Base-by-base conservation (phyloP, 495 filamentous ascomycete genomes). In the Aspergillus funiculosus region DNA sequence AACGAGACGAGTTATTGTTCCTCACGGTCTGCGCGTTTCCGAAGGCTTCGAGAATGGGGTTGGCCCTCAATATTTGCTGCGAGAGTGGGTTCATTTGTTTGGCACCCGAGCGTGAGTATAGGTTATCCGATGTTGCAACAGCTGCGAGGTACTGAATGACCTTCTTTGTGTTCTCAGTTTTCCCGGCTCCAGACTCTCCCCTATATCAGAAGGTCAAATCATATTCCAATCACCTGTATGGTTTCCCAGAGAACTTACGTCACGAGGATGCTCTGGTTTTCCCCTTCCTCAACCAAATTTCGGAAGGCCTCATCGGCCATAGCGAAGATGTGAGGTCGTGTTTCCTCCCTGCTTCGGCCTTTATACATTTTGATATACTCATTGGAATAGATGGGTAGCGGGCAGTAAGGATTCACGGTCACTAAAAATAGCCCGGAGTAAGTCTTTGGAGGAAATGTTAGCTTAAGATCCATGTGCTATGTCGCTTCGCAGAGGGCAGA, bases 101-200 rank as follows among this genome's bases (percentile, higher is more conserved):
- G 10, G 68, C 69, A 19, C 72, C 69, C 13, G 78, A 77, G 41
- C 80, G 81, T 36, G 68, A 76, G 58, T 79, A 81, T 3, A 83
- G 77, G 4, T 82, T 83, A 41, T 94, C 87, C 1, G 87, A 81
- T 17, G 85, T 83, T 4, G 94, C 94, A 27, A 97, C 91, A 10
- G 90, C 90, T 15, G 94, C 94, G 35, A 99, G 78, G 63, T 96
- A 99, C 51, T 99, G 94, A 42, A 99, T 99, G 38, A 99, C 94
- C 65, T 99, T 99, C 60, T 99, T 99, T 2, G 94, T 99, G 53
- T 99, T 99, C 61, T 99, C 94, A 0, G 94, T 99, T 67, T 99
- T 99, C 51, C 94, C 94, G 20, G 94, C 94, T 51, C 94, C 94
- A 15, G 94, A 99, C 67, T 99, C 94, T 62, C 94, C 94, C 22